A percentile compares a stretch with the other conserved stretches of the same genome.
Conservation (phyloP, 2,329 filamentous ascomycete species). For the Paracamarosporium sp. region DNA sequence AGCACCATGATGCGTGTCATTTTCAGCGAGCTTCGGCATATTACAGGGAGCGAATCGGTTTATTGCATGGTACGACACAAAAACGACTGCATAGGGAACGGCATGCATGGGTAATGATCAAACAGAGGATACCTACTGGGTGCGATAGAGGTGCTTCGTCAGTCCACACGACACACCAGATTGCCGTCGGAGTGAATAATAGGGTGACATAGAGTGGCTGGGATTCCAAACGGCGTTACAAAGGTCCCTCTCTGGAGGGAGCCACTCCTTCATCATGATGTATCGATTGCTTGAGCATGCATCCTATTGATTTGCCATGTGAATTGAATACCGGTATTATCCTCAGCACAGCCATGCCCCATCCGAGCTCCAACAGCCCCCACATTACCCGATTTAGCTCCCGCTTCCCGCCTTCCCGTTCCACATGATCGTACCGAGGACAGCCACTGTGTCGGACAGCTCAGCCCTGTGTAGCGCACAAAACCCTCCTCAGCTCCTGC, state of each 20-base stretch:
- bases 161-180: not conserved
- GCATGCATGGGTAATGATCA: constrained; percentile 1
- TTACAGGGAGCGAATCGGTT: not conserved
- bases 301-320: not conserved
- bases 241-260: not conserved
- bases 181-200: not conserved
- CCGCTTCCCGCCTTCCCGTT: constrained; percentile 2
- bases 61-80: constrained; percentile 11
- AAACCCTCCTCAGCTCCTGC: not conserved
- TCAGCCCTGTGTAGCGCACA: not conserved
- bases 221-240: not conserved
- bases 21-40: constrained; percentile 11
- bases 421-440: not conserved
- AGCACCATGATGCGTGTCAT: not conserved
- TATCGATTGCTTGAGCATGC: not conserved
- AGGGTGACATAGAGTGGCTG: not conserved
- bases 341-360: not conserved
- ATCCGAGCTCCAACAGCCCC: not conserved
- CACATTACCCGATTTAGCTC: constrained; percentile 6
- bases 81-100: constrained; percentile 7
- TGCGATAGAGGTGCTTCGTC: not conserved
- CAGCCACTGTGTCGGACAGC: not conserved
- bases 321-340: not conserved
- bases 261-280: not conserved
- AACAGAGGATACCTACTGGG: not conserved